Evolutionary conservation across 2,329 filamentous ascomycete genomes (phyloP).

Genomic region (Mycosphaerella sp.): DNA sequence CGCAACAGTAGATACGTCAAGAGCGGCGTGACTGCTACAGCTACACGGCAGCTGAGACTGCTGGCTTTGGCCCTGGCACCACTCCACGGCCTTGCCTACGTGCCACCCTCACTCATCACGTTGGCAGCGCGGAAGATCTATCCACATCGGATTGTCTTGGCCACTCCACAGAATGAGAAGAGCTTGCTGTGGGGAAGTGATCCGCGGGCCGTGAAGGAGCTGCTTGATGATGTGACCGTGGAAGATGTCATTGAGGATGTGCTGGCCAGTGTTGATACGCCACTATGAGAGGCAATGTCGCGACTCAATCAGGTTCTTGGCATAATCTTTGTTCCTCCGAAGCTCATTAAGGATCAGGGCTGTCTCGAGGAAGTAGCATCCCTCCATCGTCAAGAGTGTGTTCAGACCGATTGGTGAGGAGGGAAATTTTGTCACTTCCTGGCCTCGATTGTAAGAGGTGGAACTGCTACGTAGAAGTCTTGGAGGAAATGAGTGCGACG

Average conservation of each 20-base stretch:
- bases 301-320: background rate
- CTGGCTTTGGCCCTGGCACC: conserved; percentile 62
- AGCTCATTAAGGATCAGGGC: no score
- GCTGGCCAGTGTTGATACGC: conserved; percentile 51
- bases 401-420: background rate
- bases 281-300: conserved; percentile 36
- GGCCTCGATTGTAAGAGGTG: background rate
- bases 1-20: conserved; percentile 80
- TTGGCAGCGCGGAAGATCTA: conserved; percentile 85
- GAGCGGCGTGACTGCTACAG: conserved; percentile 68
- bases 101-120: conserved; percentile 75
- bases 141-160: conserved; percentile 71
- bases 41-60: conserved; percentile 66
- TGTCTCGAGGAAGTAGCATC: background rate
- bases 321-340: background rate
- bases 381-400: background rate
- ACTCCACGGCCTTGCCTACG: conserved; percentile 72
- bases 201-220: conserved; percentile 57
- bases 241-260: conserved; percentile 55
- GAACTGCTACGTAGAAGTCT: background rate
- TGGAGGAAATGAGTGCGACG: conserved; percentile 5
- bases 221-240: conserved; percentile 56
- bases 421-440: background rate
- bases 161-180: conserved; percentile 64
- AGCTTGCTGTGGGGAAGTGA: conserved; percentile 93